Percentiles rank a stretch among this genome's conserved stretches.
Conservation (phyloP, 345 rosid genomes). For the Capsella bursapastoris region DNA sequence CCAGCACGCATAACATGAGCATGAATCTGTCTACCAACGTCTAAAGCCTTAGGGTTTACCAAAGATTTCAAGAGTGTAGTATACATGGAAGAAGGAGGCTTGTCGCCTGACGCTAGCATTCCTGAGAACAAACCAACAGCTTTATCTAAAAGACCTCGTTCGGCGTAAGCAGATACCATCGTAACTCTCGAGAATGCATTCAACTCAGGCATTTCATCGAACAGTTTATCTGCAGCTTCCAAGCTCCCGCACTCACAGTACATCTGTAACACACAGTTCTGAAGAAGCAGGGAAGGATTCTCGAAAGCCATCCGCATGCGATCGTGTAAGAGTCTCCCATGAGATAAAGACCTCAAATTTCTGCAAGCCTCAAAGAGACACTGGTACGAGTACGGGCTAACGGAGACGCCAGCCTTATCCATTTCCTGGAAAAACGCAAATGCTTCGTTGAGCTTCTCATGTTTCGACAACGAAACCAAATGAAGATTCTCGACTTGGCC, state of each 20-base stretch:
- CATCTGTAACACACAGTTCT: conserved; percentile 54
- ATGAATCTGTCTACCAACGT: conserved; percentile 66
- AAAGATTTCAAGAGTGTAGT: conserved; percentile 54
- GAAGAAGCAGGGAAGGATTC: conserved; percentile 51
- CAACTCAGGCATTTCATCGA: conserved; percentile 67
- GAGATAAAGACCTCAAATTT: conserved; percentile 46
- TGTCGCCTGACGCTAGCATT: conserved; percentile 49
- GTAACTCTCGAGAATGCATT: conserved; percentile 50
- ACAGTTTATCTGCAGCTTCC: conserved; percentile 58
- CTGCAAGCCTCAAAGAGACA: conserved; percentile 59
- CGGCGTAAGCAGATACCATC: conserved; percentile 61
- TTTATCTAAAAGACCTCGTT: conserved; percentile 43
- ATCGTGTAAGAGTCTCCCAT: conserved; percentile 57
- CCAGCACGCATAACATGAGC: conserved; percentile 60
- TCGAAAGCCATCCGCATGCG: conserved; percentile 41
- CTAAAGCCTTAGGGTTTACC: conserved; percentile 46
- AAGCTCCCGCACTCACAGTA: conserved; percentile 63
- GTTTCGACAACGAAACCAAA: conserved; percentile 60
- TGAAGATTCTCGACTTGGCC: conserved; percentile 64
- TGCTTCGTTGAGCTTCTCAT: conserved; percentile 68
- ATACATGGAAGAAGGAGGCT: conserved; percentile 50
- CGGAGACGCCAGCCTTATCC: conserved; percentile 57
- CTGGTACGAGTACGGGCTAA: conserved; percentile 49
- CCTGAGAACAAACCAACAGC: conserved; percentile 51
- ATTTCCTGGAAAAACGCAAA: conserved; percentile 57